These are phyloP conservation scores for Phytophthora hibernalis DNA, from an alignment of 352 stramenopile species.

Conservation along the genomic window DNA sequence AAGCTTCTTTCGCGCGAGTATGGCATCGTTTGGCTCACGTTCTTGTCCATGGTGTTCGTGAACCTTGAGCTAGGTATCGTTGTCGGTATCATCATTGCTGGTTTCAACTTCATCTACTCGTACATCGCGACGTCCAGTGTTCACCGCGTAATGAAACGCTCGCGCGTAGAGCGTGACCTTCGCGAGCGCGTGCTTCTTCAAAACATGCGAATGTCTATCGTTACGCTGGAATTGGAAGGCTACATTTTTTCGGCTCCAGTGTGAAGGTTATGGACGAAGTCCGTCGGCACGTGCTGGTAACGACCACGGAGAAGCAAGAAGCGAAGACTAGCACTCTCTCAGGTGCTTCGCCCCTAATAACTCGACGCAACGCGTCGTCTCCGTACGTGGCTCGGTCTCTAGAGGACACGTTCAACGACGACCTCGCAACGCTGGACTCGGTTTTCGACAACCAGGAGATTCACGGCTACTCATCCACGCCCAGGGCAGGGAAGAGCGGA, in stretches of 20 bases:
- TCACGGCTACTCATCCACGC: conserved; percentile 51
- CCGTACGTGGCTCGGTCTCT: conserved; percentile 42
- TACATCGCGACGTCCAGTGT: conserved; percentile 80
- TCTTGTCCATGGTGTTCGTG: conserved; percentile 93
- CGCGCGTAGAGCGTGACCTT: conserved; percentile 80
- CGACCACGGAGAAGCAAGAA: conserved; percentile 42
- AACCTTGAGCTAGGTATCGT: conserved; percentile 96
- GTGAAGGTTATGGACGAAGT: conserved; percentile 91
- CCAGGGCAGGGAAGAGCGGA: conserved; percentile 33
- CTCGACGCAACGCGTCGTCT: conserved; percentile 24
- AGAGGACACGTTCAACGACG: conserved; percentile 47
- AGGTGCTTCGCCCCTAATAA: conserved; percentile 31
- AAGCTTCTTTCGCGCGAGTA: conserved; percentile 93
- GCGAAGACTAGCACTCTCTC: conserved; percentile 32
- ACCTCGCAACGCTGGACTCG: conserved; percentile 68
- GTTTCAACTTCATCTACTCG: conserved; percentile 90
- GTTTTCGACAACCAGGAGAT: conserved; percentile 50
- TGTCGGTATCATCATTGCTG: conserved; percentile 90
- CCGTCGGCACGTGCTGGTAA: conserved; percentile 81
- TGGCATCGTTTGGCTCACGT: conserved; percentile 93
- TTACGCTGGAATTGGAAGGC: conserved; percentile 85
- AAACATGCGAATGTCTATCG: conserved; percentile 79
- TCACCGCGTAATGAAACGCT: conserved; percentile 82
- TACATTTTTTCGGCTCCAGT: conserved; percentile 91
- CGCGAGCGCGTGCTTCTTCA: conserved; percentile 79